Percentiles rank a stretch among this genome's conserved stretches.
These are phyloP conservation scores for Saprolegnia diclina DNA, from an alignment of 352 stramenopile genomes.

Conservation along the genomic window DNA sequence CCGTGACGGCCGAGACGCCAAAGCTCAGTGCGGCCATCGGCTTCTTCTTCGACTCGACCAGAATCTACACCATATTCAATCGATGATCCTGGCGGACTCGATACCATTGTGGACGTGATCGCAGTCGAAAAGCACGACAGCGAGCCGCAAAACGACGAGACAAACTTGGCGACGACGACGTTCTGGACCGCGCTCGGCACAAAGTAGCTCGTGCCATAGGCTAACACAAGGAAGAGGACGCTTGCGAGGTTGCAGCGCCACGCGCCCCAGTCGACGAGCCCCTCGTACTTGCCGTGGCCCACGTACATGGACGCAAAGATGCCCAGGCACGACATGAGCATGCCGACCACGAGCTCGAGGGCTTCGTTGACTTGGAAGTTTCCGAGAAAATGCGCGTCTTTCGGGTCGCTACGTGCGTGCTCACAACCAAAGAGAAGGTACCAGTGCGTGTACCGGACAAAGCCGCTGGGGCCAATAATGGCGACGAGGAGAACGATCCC, in stretches of 20 bases:
- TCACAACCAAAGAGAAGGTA: conserved; percentile 27
- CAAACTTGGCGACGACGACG: conserved; percentile 62
- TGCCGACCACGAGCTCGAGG: conserved; percentile 61
- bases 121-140: conserved; percentile 55
- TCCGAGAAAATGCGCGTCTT: conserved; percentile 71
- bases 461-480: conserved; percentile 47
- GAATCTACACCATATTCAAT: conserved; percentile 32
- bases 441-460: conserved; percentile 44
- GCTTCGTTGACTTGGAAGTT: conserved; percentile 49
- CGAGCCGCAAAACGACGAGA: conserved; percentile 71
- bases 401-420: conserved; percentile 48
- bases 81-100: too few species aligned
- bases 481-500: conserved; percentile 37
- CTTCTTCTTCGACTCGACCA: conserved; percentile 43
- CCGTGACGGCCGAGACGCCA: conserved; percentile 40
- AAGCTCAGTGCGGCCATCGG: conserved; percentile 51
- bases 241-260: conserved; percentile 52
- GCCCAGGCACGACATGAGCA: conserved; percentile 52
- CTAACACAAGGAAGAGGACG: conserved; percentile 40
- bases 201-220: conserved; percentile 48
- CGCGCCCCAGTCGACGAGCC: conserved; percentile 46
- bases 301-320: conserved; percentile 35
- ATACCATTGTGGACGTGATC: conserved; percentile 50
- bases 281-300: conserved; percentile 12
- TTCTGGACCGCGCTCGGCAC: conserved; percentile 44